Evolutionary conservation across 306 rosid species (phyloP).

Genomic region (Casuarina equisetifolia): DNA sequence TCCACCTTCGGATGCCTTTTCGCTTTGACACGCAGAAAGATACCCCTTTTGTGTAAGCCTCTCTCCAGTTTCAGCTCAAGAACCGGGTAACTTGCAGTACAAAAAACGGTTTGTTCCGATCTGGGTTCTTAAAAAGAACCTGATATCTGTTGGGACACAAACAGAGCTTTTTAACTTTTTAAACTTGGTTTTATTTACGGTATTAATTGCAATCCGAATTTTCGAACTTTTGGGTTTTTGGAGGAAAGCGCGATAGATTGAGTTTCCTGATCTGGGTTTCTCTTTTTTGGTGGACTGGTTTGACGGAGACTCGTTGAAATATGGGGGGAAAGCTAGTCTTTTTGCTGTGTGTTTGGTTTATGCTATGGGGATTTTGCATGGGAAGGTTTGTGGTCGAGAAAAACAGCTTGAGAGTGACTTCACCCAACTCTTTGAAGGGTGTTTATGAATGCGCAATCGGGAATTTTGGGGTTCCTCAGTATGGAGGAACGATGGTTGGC

Average conservation of each 20-base stretch:
- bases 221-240: slow-evolving; percentile 11
- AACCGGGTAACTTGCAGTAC: slow-evolving; percentile 21
- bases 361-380: slow-evolving; percentile 53
- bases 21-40: slow-evolving; percentile 8
- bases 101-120: slow-evolving; percentile 29
- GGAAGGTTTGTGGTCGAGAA: slow-evolving; percentile 95
- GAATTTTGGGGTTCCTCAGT: slow-evolving; percentile 90
- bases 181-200: not conserved
- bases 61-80: slow-evolving; percentile 27
- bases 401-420: slow-evolving; percentile 74
- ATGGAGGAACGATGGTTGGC: slow-evolving; percentile 90
- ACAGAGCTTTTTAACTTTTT: slow-evolving; percentile 11
- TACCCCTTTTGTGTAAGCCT: slow-evolving; percentile 11
- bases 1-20: slow-evolving; percentile 25
- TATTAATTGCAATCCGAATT: slow-evolving; percentile 24
- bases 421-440: slow-evolving; percentile 65
- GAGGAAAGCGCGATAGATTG: not conserved
- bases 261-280: slow-evolving; percentile 25
- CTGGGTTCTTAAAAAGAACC: slow-evolving; percentile 27
- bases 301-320: slow-evolving; percentile 17
- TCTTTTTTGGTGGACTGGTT: slow-evolving; percentile 3
- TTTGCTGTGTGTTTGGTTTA: slow-evolving; percentile 45
- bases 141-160: not conserved
- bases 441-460: slow-evolving; percentile 88
- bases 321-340: slow-evolving; percentile 48